Percentiles rank a stretch among this genome's conserved stretches.
Conservation (phyloP, 495 filamentous ascomycete genomes). For the Penicillium paradoxum region DNA sequence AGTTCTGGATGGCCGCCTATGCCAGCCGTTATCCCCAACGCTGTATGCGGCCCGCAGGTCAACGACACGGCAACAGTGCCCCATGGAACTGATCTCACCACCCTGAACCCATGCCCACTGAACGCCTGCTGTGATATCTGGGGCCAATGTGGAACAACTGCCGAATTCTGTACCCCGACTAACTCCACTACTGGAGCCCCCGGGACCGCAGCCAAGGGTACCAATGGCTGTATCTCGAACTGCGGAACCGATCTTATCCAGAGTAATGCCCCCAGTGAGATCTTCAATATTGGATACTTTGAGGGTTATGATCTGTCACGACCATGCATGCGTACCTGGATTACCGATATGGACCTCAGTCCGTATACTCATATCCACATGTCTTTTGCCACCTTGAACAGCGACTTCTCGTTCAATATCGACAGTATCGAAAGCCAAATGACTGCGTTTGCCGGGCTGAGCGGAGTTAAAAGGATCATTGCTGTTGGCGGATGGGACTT, state of each 20-base stretch:
- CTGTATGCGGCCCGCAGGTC: conserved; percentile 43
- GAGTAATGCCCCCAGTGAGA: background rate
- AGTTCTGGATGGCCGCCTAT: conserved; percentile 44
- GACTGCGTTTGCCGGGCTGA: background rate
- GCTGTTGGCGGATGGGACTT: conserved; percentile 47
- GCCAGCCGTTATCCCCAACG: conserved; percentile 31
- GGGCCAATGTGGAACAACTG: conserved; percentile 46
- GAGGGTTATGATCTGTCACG: conserved; percentile 1
- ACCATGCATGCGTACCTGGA: conserved; percentile 17
- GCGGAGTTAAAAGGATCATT: conserved; percentile 37
- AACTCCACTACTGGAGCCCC: conserved; percentile 25
- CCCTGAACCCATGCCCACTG: conserved; percentile 24
- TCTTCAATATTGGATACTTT: background rate
- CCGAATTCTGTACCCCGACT: conserved; percentile 42
- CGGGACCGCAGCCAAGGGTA: conserved; percentile 23
- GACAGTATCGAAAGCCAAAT: conserved; percentile 10
- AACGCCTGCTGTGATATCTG: conserved; percentile 34
- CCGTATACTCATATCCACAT: conserved; percentile 42
- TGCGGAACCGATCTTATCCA: background rate
- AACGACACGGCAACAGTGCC: conserved; percentile 6
- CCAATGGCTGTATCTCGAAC: conserved; percentile 41
- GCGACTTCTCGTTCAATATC: conserved; percentile 7
- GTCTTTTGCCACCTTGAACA: conserved; percentile 35
- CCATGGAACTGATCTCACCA: conserved; percentile 12
- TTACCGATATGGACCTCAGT: conserved; percentile 11